Percentiles rank a stretch among this genome's conserved stretches.
These are phyloP conservation scores for Cryptococcus jaspeensis DNA, from an alignment of 1,284 basidiomycete species.

Conservation along the genomic window DNA sequence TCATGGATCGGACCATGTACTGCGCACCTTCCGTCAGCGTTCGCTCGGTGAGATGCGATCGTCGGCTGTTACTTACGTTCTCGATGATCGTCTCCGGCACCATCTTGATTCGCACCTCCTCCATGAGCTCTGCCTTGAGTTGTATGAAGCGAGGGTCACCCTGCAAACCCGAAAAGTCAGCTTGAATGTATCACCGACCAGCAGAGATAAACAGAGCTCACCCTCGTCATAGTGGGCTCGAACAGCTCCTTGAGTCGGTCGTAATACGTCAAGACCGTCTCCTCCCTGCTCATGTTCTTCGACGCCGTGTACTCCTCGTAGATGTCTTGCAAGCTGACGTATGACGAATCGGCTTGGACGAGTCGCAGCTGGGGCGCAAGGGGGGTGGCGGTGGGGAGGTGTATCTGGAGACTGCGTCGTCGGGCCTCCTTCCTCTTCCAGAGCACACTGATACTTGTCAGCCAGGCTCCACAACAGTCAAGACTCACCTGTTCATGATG, in stretches of 20 bases:
- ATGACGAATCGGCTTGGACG: constrained; percentile 87
- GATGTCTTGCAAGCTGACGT: constrained; percentile 88
- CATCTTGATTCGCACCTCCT: constrained; percentile 86
- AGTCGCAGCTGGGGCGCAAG: constrained; percentile 82
- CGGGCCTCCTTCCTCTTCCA: constrained; percentile 87
- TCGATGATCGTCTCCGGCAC: constrained; percentile 85
- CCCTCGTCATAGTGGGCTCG: constrained; percentile 42
- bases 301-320: constrained; percentile 86
- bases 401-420: constrained; percentile 88
- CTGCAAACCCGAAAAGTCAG: constrained; percentile 4
- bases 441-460: constrained; percentile 61
- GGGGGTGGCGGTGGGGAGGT: constrained; percentile 83
- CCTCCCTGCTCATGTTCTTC: constrained; percentile 77
- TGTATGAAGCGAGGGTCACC: constrained; percentile 36
- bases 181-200: background rate
- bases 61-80: constrained; percentile 60
- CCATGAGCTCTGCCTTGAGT: constrained; percentile 76
- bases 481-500: constrained; percentile 80
- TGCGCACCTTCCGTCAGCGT: constrained; percentile 51
- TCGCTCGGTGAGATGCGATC: constrained; percentile 57
- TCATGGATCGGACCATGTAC: constrained; percentile 90
- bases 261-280: constrained; percentile 77
- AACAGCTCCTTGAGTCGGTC: constrained; percentile 74
- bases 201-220: constrained; percentile 7
- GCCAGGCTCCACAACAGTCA: background rate